Conservation (phyloP, 805 yeast species). For the Ogataea nonfermentans region DNA sequence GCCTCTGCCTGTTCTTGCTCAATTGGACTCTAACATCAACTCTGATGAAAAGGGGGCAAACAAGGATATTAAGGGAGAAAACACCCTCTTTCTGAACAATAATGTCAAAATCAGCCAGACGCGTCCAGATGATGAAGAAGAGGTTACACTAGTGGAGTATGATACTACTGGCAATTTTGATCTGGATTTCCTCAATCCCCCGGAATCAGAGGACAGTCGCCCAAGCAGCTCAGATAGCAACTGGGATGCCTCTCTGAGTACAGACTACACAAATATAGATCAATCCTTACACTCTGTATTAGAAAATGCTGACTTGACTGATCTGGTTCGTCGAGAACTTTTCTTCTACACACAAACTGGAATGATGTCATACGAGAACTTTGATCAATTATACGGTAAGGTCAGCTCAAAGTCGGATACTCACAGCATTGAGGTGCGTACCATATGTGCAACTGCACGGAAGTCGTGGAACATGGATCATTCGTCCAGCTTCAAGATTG, state of each 20-base stretch:
- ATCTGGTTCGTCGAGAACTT: slow-evolving; percentile 16
- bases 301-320: slow-evolving; percentile 9
- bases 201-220: slow-evolving; percentile 4
- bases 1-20: slow-evolving; percentile 3
- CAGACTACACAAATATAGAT: slow-evolving; percentile 9
- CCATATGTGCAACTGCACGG: slow-evolving; percentile 11
- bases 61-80: slow-evolving; percentile 6
- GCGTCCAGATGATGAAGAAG: slow-evolving; percentile 5
- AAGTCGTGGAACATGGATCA: slow-evolving; percentile 11
- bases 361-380: slow-evolving; percentile 18
- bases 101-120: slow-evolving; percentile 6
- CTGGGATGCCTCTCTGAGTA: slow-evolving; percentile 3
- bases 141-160: slow-evolving; percentile 4
- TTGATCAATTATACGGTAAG: slow-evolving; percentile 16
- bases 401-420: slow-evolving; percentile 5
- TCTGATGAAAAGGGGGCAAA: slow-evolving; percentile 1
- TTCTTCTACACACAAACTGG: slow-evolving; percentile 20
- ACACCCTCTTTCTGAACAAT: slow-evolving; percentile 7
- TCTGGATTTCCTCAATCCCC: slow-evolving; percentile 2
- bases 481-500: slow-evolving; percentile 8
- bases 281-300: slow-evolving; percentile 3
- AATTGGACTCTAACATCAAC: neutral
- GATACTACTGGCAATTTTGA: slow-evolving; percentile 4
- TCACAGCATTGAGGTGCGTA: slow-evolving; percentile 12
- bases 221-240: slow-evolving; percentile 7